Evolutionary conservation across 2,329 filamentous ascomycete genomes (phyloP), one percentile per base, ranked within the genome.

Genomic region (Fusarium sp.): DNA sequence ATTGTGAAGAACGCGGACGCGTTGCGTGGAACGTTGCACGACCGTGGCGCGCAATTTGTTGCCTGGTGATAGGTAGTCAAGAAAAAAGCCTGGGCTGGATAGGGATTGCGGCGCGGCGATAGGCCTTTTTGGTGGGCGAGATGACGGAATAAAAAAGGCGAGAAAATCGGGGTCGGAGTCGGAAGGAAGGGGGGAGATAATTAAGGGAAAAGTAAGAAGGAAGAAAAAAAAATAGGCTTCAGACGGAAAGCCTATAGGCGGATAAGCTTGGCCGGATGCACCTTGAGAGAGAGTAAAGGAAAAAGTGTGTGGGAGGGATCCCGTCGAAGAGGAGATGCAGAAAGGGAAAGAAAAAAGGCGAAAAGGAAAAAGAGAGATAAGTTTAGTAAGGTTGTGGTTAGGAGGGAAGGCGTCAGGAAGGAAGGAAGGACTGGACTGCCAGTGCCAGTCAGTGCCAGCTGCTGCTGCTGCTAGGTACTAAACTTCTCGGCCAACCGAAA

Each of bases 401-500:
- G 68, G 60, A 71, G 70, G 42, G 20, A 70, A 64, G 38, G 62
- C 40, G 69, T 66, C 69, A 33, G 31, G 13, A 3, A 57, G 52
- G 14, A 10, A 35, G 47, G 18, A 31, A 33, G 47, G 29, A 45
- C 40, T 45, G 40, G 52, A 35, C 29, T 33, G 31, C 29, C 29
- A 31, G 35, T 36, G 35, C 35, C 35, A 36, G 33, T 35, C 33
- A 35, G 35, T 14, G 14, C 33, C 33, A 33, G 42, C 40, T 42
- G 40, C 42, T 47, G 42, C 42, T 22, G 29, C 18, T 10, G n/a
- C 18, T 59, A 72, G 68, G 63, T 71, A 65, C 72, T 74, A 74
- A 74, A 50, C 45, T 42, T 36, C 31, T 63, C 69, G 60, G 56
- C 72, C 71, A 74, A 73, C 72, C 72, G 61, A 74, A 73, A 74